Evolutionary conservation across 768 basidiomycete species (phyloP).

Genomic region (Leccinellum luteum): DNA sequence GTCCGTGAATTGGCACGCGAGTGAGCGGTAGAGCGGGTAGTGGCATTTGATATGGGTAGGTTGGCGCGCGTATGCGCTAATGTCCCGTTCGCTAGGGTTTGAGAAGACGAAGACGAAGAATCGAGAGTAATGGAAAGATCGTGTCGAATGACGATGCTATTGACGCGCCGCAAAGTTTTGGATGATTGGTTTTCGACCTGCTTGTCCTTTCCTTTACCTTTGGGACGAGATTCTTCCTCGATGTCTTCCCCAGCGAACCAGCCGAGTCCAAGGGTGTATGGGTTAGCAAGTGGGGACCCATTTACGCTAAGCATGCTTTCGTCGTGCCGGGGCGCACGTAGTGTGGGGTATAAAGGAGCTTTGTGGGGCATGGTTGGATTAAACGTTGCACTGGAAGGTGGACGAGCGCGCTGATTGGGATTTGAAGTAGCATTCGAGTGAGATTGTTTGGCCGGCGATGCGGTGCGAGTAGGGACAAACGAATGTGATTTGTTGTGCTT

Average conservation of each 20-base stretch:
- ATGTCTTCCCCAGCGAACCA: constrained; percentile 48
- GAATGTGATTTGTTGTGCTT: constrained; percentile 29
- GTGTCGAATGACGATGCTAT: constrained; percentile 59
- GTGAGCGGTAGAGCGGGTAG: constrained; percentile 11
- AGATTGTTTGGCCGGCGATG: constrained; percentile 50
- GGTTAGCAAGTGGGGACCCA: constrained; percentile 80
- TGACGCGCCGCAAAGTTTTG: constrained; percentile 40
- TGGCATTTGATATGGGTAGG: neutral
- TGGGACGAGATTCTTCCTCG: constrained; percentile 13
- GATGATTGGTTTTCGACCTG: constrained; percentile 13
- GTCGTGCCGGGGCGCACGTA: constrained; percentile 68
- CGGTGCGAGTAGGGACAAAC: constrained; percentile 38
- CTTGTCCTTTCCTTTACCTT: constrained; percentile 26
- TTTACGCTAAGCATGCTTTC: constrained; percentile 81
- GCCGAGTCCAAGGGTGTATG: constrained; percentile 62
- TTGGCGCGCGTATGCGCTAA: constrained; percentile 15
- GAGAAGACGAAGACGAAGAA: constrained; percentile 29
- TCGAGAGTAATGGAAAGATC: constrained; percentile 49
- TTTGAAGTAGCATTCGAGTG: constrained; percentile 4
- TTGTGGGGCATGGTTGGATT: constrained; percentile 58
- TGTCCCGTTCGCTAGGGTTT: constrained; percentile 16
- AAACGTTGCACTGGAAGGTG: constrained; percentile 66
- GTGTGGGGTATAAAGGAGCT: constrained; percentile 40
- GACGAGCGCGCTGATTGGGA: constrained; percentile 29
- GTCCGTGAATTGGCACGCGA: constrained; percentile 45